Evolutionary conservation across 495 filamentous ascomycete species (phyloP), one percentile per base, ranked within the genome.

Genomic region (Penicillium dipodomyicola): DNA sequence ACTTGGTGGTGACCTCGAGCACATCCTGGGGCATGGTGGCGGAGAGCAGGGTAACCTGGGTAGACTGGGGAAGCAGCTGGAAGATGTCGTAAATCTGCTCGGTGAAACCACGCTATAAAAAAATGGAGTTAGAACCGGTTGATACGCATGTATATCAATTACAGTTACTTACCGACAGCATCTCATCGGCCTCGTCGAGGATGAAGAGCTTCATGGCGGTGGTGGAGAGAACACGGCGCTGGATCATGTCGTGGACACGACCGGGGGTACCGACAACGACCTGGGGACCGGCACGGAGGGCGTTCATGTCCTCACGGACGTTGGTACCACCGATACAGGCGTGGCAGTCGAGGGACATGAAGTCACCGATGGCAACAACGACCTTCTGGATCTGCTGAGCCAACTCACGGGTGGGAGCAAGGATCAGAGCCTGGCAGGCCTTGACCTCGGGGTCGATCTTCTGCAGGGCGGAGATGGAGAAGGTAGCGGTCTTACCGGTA

Each of bases 41-140:
- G 39, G 93, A 97, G 46, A 98, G 86, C 60, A 98, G 87, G 56
- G 96, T 93, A 51, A 98, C 94, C 82, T 98, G 94, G 65, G 95
- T 98, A 49, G 92, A 90, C 74, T 93, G 94, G 33, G 94, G 94
- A 46, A 98, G 89, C 43, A 96, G 88, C 74, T 95, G 95, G 84
- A 96, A 98, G 77, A 98, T 94, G 72, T 98, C 95, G 82, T 98
- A 98, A 79, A 98, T 98, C 82, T 98, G 94, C 82, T 98, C 95
- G 61, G 90, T 91, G 85, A 98, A 98, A 74, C 94, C 94, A 74
- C 92, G 92, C 84, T 93, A 59, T 22, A 52, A 27, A 49, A 37
- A 37, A 32, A 8, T 4, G 2, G 40, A 20, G 40, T 56, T 47
- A 63, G 49, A 17, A 46, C 19, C 12, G 20, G 12, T 20, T 2